Conservation (phyloP, 1,284 basidiomycete species). For the Tylopilus sp. region DNA sequence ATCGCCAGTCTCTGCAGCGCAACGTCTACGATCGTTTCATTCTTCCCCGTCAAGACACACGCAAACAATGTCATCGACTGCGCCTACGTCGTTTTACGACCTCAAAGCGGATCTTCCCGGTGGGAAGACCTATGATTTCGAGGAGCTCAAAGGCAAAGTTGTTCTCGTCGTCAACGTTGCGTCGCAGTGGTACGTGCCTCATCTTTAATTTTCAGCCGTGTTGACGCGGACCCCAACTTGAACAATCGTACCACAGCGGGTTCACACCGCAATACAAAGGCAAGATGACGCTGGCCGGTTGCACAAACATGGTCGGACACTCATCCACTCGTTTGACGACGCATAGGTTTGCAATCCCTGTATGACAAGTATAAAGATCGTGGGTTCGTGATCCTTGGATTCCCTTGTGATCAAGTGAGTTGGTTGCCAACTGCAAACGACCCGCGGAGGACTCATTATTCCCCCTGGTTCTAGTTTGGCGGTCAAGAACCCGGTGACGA, state of each 20-base stretch:
- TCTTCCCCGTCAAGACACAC: conserved; percentile 23
- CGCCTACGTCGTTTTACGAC: conserved; percentile 65
- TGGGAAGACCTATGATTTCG: conserved; percentile 68
- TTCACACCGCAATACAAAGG: conserved; percentile 93
- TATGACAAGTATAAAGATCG: conserved; percentile 88
- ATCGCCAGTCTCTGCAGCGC: conserved; percentile 2
- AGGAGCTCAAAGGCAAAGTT: conserved; percentile 78
- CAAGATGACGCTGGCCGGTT: conserved; percentile 22
- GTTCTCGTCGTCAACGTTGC: conserved; percentile 82
- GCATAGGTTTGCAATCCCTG: conserved; percentile 78
- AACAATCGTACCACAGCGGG: conserved; percentile 61
- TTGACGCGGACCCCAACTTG: no score
- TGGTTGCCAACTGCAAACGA: neutral
- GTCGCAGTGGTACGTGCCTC: conserved; percentile 69
- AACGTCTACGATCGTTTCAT: conserved; percentile 21
- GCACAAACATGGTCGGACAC: neutral
- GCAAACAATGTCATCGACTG: conserved; percentile 40
- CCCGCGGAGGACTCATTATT: neutral
- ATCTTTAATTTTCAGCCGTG: neutral
- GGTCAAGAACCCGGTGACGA: conserved; percentile 84
- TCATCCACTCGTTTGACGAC: neutral
- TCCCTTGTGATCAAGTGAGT: conserved; percentile 91
- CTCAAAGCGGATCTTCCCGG: conserved; percentile 71
- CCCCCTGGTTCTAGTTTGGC: conserved; percentile 62
- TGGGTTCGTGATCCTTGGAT: conserved; percentile 85